Base-by-base conservation (phyloP, 2,329 filamentous ascomycete genomes). In the Didymella pomorum region DNA sequence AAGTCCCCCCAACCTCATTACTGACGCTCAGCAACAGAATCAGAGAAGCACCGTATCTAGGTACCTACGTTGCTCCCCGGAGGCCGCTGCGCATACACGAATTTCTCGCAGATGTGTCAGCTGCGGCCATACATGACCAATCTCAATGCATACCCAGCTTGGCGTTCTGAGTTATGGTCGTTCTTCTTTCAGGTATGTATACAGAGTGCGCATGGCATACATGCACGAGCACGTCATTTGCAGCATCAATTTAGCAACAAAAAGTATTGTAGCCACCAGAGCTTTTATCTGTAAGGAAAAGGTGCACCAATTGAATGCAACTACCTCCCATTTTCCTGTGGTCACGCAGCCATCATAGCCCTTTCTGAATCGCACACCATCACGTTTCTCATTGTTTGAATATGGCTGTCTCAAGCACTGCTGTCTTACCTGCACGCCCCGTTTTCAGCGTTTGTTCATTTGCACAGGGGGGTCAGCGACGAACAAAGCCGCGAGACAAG, bases 11-110 rank as follows among this genome's bases (percentile, higher is more conserved):
- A 18, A 43, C 37, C 35, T 21, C 4, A 16, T 3, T 4, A 52
- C 57, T 60, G 37, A 60, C 23, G 33, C 62, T 58, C 47, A 57
- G 25, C 39, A 42, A 72, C 75, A 92, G 89, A 91, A 80, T 91
- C 87, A 75, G 89, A 91, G 75, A 91, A 91, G 78, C 89, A 91
- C 79, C 86, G 89, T 44, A 87, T 90, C 67, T 90, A 81, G 53
- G 45, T 57, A 43, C 33, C 49, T 56, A 35, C 47, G 46, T 21
- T 60, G 35, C 33, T 42, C 25, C 29, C 14, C 20, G 21, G 21
- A 52, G 33, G 48, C 56, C 33, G 29, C 55, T 42, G 43, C 37
- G 8, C 35, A 52, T 46, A 23, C 37, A 29, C 56, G 12, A 41
- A 31, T 25, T 16, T 45, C 33, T 44, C 23, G 45, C 48, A 46